Evolutionary conservation across 2,329 filamentous ascomycete species (phyloP).

Genomic region (Diaporthe aspalathi): DNA sequence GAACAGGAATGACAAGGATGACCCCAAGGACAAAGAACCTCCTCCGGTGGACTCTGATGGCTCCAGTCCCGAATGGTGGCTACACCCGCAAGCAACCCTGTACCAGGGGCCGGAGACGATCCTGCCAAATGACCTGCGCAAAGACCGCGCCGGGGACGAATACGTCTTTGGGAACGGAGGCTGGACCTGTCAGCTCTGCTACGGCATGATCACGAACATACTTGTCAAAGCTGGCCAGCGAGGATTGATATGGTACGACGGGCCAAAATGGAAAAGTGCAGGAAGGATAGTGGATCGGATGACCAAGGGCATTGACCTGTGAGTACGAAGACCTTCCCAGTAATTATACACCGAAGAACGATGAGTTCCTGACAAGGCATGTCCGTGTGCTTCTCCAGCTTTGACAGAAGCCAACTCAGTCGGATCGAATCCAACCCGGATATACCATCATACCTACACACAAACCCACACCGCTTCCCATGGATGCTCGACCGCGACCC

Average conservation of each 20-base stretch:
- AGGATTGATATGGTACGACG: conserved; percentile 57
- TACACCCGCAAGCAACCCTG: conserved; percentile 58
- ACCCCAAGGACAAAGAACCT: background rate
- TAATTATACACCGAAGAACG: background rate
- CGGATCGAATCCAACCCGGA: conserved; percentile 54
- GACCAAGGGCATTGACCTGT: conserved; percentile 56
- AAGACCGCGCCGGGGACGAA: conserved; percentile 43
- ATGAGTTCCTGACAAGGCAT: background rate
- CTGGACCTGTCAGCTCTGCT: conserved; percentile 61
- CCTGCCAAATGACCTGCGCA: conserved; percentile 53
- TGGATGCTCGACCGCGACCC: conserved; percentile 55
- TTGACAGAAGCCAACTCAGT: conserved; percentile 40
- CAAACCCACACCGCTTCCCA: conserved; percentile 47
- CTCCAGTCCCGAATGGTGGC: conserved; percentile 49
- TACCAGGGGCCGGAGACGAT: conserved; percentile 54
- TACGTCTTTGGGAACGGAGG: conserved; percentile 53
- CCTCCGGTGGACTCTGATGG: background rate
- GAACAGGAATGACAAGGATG: background rate
- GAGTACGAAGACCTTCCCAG: conserved; percentile 43
- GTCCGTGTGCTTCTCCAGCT: conserved; percentile 32
- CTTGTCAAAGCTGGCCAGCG: conserved; percentile 53
- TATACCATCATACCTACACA: conserved; percentile 54
- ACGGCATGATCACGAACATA: conserved; percentile 52
- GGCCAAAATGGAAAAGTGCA: conserved; percentile 53
- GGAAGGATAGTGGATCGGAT: conserved; percentile 55